A percentile compares a stretch with the other conserved stretches of the same genome.
These are phyloP conservation scores for Primulina huaijiensis DNA, from an alignment of 257 asterid genomes.

Conservation along the genomic window DNA sequence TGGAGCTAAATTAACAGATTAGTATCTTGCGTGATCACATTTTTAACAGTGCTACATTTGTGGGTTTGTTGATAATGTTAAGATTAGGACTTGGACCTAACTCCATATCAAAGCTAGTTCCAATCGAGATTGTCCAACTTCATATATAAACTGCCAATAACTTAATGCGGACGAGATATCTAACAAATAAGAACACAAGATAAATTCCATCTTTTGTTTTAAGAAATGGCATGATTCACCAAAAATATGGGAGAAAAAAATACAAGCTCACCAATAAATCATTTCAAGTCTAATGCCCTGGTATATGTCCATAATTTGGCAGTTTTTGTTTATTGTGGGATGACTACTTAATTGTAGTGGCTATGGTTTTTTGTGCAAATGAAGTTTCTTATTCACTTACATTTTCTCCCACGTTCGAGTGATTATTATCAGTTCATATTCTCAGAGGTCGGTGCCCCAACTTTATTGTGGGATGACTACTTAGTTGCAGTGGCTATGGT, in stretches of 20 bases:
- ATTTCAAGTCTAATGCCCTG: not conserved
- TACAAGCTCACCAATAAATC: not conserved
- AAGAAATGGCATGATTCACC: not conserved
- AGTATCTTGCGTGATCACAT: not conserved
- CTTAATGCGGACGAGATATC: no score
- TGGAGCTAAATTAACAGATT: not conserved
- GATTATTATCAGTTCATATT: conserved; percentile 24
- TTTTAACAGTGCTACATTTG: not conserved
- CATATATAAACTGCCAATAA: no score
- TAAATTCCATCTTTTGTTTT: no score
- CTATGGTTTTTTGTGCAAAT: not conserved
- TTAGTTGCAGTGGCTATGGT: not conserved
- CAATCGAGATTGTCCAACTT: no score
- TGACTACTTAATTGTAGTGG: not conserved
- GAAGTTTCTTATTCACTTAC: not conserved
- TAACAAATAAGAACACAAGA: not conserved
- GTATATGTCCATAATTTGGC: not conserved
- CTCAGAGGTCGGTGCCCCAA: conserved; percentile 73
- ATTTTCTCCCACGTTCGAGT: conserved; percentile 12
- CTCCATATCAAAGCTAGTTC: no score
- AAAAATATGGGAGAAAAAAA: not conserved
- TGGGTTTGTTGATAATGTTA: not conserved
- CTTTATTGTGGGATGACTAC: conserved; percentile 24
- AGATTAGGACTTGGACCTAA: no score
- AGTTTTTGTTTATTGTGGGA: not conserved